Percentiles rank a stretch among this genome's conserved stretches.
phyloP scores from a whole-genome alignment of 345 rosid genomes.

The Arabidopsis arenosa region DNA sequence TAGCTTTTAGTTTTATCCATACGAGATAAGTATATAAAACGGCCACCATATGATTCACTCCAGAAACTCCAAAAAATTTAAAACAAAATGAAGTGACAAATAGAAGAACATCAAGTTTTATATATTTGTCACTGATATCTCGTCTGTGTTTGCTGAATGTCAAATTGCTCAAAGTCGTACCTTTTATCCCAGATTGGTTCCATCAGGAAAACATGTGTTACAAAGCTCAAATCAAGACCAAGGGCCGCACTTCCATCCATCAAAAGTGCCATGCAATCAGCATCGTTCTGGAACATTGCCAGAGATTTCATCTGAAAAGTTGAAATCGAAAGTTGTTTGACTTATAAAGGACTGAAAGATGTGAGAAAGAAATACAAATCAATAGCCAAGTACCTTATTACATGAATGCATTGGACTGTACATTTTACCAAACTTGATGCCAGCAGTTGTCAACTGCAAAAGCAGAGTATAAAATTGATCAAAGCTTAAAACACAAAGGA shows the following conservation, averaged over 20 bases:
- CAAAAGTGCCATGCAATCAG: conserved; percentile 76
- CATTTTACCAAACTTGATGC: conserved; percentile 78
- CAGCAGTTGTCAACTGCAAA: conserved; percentile 71
- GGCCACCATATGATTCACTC: conserved; percentile 13
- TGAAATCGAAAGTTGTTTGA: conserved; percentile 31
- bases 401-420: conserved; percentile 84
- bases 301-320: conserved; percentile 71
- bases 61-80: not conserved
- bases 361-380: conserved; percentile 17
- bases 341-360: conserved; percentile 12
- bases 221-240: conserved; percentile 98
- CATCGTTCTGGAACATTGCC: conserved; percentile 69
- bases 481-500: conserved; percentile 6
- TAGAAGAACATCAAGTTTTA: not conserved
- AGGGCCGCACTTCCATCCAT: conserved; percentile 99
- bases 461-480: conserved; percentile 2
- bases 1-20: conserved; percentile 1
- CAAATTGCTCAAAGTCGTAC: conserved; percentile 45
- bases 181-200: conserved; percentile 99
- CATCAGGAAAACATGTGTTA: conserved; percentile 82
- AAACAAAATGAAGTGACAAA: not conserved
- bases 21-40: conserved; percentile 3
- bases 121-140: not conserved
- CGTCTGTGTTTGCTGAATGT: conserved; percentile 1
- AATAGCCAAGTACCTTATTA: conserved; percentile 64